Evolutionary conservation across 23 red algal species (phyloP).

Genomic region (Cyanidioschyzon merolae): DNA sequence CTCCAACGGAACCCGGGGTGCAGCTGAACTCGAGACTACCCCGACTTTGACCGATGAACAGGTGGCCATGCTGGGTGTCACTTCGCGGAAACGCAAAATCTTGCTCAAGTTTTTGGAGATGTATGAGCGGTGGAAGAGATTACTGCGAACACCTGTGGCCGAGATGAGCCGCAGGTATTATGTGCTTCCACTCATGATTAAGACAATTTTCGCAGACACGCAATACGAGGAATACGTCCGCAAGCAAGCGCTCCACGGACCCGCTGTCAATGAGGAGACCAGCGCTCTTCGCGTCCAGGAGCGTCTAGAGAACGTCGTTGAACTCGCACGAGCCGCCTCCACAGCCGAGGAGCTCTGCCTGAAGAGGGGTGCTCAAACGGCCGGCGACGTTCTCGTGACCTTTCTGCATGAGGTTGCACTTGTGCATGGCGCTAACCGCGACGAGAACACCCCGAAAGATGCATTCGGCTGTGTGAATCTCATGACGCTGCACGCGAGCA

Average conservation of each 20-base stretch:
- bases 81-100: too few species aligned
- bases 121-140: neutral
- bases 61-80: too few species aligned
- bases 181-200: neutral
- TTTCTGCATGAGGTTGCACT: constrained; percentile 34
- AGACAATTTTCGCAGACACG: neutral
- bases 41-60: too few species aligned
- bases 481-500: constrained; percentile 67
- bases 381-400: constrained; percentile 13
- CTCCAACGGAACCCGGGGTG: too few species aligned
- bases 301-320: neutral
- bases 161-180: neutral
- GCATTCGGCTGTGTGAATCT: constrained; percentile 18
- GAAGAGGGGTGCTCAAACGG: neutral
- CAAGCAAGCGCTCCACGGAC: neutral
- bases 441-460: neutral
- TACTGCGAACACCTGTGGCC: neutral
- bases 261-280: neutral
- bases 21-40: too few species aligned
- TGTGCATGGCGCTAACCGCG: constrained; percentile 17
- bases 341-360: constrained; percentile 13
- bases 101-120: neutral
- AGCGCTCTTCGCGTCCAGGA: neutral
- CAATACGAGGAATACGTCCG: neutral
- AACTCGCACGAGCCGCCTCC: constrained; percentile 1